Evolutionary conservation across 768 basidiomycete genomes (phyloP).

Genomic region (Kwoniella bestiolae): DNA sequence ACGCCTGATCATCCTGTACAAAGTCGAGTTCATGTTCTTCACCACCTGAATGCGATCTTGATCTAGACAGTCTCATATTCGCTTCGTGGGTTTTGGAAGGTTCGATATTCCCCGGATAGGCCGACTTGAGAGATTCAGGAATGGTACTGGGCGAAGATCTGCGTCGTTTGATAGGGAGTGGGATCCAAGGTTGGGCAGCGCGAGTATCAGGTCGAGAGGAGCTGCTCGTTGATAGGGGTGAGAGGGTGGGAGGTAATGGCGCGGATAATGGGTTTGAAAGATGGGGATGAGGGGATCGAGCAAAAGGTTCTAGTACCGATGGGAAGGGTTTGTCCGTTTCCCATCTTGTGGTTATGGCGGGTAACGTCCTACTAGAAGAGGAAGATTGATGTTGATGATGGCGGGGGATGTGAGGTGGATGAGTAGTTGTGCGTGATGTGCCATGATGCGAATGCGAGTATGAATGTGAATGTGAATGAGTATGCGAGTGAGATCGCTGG

Average conservation of each 20-base stretch:
- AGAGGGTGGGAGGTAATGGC: background rate
- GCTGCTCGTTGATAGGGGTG: background rate
- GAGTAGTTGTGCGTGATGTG: background rate
- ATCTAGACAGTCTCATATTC: background rate
- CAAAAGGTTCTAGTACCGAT: conserved; percentile 14
- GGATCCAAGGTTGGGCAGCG: background rate
- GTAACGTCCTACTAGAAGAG: background rate
- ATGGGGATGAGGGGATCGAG: background rate
- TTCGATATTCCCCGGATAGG: background rate
- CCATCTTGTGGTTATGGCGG: background rate
- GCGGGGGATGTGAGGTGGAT: background rate
- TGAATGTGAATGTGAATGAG: background rate
- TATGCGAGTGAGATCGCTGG: no score
- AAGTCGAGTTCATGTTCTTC: background rate
- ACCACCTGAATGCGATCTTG: conserved; percentile 1
- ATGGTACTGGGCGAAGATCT: conserved; percentile 1
- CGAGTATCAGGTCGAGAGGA: conserved; percentile 1
- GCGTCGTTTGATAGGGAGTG: background rate
- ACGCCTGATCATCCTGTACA: no score
- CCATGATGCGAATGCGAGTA: background rate
- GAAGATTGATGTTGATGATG: background rate
- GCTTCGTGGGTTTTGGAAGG: background rate
- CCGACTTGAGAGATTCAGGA: background rate
- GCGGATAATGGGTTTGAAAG: background rate
- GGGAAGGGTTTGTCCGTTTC: conserved; percentile 11